phyloP scores from a whole-genome alignment of 495 filamentous ascomycete genomes.

The Aspergillus sclerotiicarbonarius region DNA sequence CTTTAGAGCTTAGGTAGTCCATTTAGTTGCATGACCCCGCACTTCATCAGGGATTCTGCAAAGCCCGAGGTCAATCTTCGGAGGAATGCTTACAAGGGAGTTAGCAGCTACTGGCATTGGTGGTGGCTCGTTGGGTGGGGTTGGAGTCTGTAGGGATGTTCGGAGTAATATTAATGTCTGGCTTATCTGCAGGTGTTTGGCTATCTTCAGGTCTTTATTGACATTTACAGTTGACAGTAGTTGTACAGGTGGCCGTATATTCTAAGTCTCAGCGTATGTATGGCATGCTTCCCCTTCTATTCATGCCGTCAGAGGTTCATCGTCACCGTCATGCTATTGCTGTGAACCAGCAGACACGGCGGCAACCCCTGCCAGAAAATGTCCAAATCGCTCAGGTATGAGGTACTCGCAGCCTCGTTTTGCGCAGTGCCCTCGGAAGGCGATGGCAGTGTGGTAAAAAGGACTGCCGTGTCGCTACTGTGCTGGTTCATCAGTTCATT shows the following conservation, averaged over 20 bases:
- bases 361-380: slow-evolving; percentile 67
- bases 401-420: slow-evolving; percentile 64
- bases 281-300: slow-evolving; percentile 3
- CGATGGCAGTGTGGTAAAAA: slow-evolving; percentile 80
- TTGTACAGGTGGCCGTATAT: background rate
- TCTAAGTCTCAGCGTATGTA: background rate
- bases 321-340: slow-evolving; percentile 88
- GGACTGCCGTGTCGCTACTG: slow-evolving; percentile 69
- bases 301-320: slow-evolving; percentile 60
- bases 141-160: too few species aligned
- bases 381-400: slow-evolving; percentile 75
- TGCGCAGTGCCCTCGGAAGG: slow-evolving; percentile 71
- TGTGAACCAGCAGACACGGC: slow-evolving; percentile 75
- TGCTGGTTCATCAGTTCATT: slow-evolving; percentile 77
- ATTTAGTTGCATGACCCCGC: too few species aligned
- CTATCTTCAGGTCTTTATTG: background rate
- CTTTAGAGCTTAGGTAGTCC: background rate
- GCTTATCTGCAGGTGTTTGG: too few species aligned
- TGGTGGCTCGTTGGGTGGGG: too few species aligned
- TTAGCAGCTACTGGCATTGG: too few species aligned
- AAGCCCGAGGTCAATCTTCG: too few species aligned
- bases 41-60: too few species aligned
- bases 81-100: too few species aligned
- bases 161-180: too few species aligned
- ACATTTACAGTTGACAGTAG: background rate